These are phyloP conservation scores for Podila horticola DNA, from an alignment of 192 early-diverging fungal genomes.

Conservation along the genomic window DNA sequence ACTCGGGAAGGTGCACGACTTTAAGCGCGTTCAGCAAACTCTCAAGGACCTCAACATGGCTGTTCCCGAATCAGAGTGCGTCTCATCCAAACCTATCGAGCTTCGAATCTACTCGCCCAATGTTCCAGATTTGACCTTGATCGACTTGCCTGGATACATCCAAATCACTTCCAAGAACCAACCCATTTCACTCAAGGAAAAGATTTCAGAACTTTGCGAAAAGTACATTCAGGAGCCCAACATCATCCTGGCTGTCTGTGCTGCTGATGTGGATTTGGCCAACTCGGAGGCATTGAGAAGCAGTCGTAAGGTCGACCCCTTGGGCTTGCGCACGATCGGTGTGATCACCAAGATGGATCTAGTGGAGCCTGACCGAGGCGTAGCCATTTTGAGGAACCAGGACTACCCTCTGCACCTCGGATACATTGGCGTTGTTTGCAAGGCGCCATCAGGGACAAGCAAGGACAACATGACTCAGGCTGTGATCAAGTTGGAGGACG, in stretches of 20 bases:
- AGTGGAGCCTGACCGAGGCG: slow-evolving; percentile 82
- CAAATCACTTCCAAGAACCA: slow-evolving; percentile 87
- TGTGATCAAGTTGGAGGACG: slow-evolving; percentile 64
- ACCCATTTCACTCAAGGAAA: slow-evolving; percentile 78
- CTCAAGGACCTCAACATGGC: slow-evolving; percentile 95
- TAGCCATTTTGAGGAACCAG: slow-evolving; percentile 84
- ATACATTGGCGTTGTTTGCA: slow-evolving; percentile 97
- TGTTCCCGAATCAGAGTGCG: slow-evolving; percentile 92
- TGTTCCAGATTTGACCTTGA: slow-evolving; percentile 84
- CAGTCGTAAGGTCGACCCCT: slow-evolving; percentile 80
- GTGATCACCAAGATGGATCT: slow-evolving; percentile 92
- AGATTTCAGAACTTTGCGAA: slow-evolving; percentile 87
- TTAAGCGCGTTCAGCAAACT: slow-evolving; percentile 90
- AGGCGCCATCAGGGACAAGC: slow-evolving; percentile 56
- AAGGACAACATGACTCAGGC: slow-evolving; percentile 62
- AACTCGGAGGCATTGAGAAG: slow-evolving; percentile 86
- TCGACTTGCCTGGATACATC: slow-evolving; percentile 90
- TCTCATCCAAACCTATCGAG: slow-evolving; percentile 86
- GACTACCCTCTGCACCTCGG: slow-evolving; percentile 96
- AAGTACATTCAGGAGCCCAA: slow-evolving; percentile 84
- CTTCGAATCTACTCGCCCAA: slow-evolving; percentile 86
- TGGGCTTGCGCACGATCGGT: slow-evolving; percentile 84
- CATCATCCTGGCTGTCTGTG: slow-evolving; percentile 86
- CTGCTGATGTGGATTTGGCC: slow-evolving; percentile 87
- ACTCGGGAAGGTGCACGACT: slow-evolving; percentile 90